Evolutionary conservation across 1,284 basidiomycete species (phyloP).

Genomic region (Microbotryum silenes-acaulis): DNA sequence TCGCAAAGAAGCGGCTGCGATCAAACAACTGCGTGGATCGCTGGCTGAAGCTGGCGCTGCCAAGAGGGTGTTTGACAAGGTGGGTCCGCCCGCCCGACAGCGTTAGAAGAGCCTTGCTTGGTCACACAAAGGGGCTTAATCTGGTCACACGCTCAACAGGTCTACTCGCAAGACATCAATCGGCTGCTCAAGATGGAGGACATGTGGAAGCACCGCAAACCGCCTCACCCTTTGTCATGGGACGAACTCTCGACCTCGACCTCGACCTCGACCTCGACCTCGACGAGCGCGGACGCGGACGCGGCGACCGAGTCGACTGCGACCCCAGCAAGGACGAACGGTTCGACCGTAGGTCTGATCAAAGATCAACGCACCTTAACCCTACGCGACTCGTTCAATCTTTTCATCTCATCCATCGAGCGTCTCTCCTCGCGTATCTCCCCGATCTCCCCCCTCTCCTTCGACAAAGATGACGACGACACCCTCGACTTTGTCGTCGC

Average conservation of each 20-base stretch:
- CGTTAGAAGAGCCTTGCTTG: too few relatives aligned
- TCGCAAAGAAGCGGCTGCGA: slow-evolving; percentile 80
- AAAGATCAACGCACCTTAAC: slow-evolving; percentile 72
- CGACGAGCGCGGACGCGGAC: slow-evolving; percentile 38
- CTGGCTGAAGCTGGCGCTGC: slow-evolving; percentile 52
- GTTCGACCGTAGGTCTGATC: slow-evolving; percentile 44
- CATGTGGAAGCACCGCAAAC: slow-evolving; percentile 87
- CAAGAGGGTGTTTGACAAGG: slow-evolving; percentile 75
- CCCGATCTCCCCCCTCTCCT: slow-evolving; percentile 61
- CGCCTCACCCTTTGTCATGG: slow-evolving; percentile 76
- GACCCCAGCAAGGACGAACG: slow-evolving; percentile 17
- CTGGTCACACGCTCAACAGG: slow-evolving; percentile 45
- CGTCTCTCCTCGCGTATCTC: slow-evolving; percentile 66
- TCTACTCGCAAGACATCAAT: slow-evolving; percentile 80
- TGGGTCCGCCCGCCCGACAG: slow-evolving; percentile 36
- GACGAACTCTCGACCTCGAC: slow-evolving; percentile 56
- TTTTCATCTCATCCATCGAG: slow-evolving; percentile 74
- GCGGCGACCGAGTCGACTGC: slow-evolving; percentile 32
- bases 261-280: slow-evolving; percentile 51
- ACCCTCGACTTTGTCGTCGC: slow-evolving; percentile 94
- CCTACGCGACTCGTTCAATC: slow-evolving; percentile 66
- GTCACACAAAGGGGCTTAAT: too few relatives aligned
- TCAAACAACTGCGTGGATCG: slow-evolving; percentile 62
- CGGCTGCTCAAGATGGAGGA: slow-evolving; percentile 91
- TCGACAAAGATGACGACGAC: slow-evolving; percentile 98